A percentile compares a stretch with the other conserved stretches of the same genome.
These are phyloP conservation scores for Ganoderma lucidum DNA, from an alignment of 1,284 basidiomycete species.

Conservation along the genomic window DNA sequence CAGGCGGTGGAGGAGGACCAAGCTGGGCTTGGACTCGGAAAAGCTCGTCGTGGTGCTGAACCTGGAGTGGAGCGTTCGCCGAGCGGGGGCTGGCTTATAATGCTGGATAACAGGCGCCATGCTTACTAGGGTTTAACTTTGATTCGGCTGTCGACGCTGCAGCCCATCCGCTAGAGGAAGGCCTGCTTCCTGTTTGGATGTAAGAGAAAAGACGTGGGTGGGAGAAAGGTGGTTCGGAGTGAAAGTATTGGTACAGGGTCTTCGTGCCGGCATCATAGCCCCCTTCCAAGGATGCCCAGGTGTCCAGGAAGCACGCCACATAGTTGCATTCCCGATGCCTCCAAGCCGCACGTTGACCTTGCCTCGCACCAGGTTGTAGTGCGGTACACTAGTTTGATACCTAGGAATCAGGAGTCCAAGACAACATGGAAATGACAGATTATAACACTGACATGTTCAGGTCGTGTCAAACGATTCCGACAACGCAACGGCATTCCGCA, in stretches of 20 bases:
- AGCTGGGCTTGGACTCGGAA: background rate
- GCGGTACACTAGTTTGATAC: background rate
- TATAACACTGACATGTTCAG: background rate
- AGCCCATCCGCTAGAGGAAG: background rate
- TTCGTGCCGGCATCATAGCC: background rate
- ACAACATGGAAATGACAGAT: background rate
- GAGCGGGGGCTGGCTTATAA: slow-evolving; percentile 1
- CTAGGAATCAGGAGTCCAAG: background rate
- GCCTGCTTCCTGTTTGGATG: background rate
- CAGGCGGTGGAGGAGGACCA: background rate
- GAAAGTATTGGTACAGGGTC: background rate
- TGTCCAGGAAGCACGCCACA: background rate
- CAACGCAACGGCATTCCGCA: background rate
- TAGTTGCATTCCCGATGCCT: background rate
- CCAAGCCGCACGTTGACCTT: background rate
- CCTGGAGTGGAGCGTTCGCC: background rate
- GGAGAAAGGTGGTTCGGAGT: background rate
- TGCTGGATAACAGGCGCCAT: background rate
- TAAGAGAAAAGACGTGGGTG: background rate
- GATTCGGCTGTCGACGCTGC: slow-evolving; percentile 14
- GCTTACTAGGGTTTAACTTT: slow-evolving; percentile 9
- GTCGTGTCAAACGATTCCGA: background rate
- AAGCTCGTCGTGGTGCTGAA: background rate
- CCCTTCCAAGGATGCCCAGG: background rate
- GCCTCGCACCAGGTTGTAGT: background rate